These are phyloP conservation scores for Aspergillus ochraceus DNA, from an alignment of 2,329 filamentous ascomycete genomes.

Conservation along the genomic window DNA sequence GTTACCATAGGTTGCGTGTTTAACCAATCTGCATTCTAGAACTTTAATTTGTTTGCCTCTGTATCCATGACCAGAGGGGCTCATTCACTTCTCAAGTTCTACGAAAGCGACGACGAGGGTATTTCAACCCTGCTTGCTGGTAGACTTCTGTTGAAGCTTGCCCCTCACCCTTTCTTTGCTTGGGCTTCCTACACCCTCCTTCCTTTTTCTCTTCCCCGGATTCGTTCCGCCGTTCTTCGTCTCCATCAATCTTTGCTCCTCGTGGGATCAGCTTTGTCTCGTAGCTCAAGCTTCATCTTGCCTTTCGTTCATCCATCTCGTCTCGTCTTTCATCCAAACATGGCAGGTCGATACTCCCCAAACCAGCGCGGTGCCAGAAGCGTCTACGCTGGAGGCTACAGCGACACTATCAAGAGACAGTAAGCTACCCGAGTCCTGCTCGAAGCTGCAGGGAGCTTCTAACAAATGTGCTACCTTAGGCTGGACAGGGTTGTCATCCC, in stretches of 20 bases:
- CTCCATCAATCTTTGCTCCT: neutral
- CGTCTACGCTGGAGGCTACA: slow-evolving; percentile 27
- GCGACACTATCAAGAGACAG: slow-evolving; percentile 22
- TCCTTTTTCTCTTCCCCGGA: neutral
- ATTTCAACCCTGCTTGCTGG: neutral
- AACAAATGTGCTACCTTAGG: slow-evolving; percentile 14
- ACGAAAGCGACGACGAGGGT: neutral
- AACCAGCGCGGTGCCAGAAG: slow-evolving; percentile 7
- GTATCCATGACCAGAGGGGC: neutral
- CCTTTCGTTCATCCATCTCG: neutral
- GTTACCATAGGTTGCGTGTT: neutral
- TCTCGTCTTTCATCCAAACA: neutral
- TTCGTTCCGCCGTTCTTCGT: neutral
- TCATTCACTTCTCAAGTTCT: neutral
- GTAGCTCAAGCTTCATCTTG: neutral
- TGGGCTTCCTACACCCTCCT: neutral
- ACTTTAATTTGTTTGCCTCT: neutral
- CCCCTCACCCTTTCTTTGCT: neutral
- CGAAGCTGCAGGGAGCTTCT: neutral
- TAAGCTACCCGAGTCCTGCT: slow-evolving; percentile 12
- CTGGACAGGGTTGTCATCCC: slow-evolving; percentile 29
- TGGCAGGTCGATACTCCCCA: neutral
- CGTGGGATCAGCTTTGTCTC: neutral
- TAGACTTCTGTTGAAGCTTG: neutral
- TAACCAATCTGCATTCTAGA: neutral